Conservation (phyloP, 805 yeast genomes). For the Teunomyces tritomae region DNA sequence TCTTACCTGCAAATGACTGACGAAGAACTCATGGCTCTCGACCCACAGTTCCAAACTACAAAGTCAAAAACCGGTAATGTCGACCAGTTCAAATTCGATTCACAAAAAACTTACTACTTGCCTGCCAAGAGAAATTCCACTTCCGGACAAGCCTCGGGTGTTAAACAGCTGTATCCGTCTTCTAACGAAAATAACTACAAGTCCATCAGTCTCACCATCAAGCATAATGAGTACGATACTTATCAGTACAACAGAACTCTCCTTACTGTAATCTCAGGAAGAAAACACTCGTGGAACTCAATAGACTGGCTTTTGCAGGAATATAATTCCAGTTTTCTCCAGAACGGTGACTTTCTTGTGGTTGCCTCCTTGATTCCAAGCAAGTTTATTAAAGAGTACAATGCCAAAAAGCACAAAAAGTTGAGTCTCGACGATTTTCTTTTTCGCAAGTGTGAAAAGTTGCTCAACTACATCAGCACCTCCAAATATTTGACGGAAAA, state of each 20-base stretch:
- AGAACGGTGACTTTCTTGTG: constrained; percentile 39
- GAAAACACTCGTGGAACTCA: constrained; percentile 45
- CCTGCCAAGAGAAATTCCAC: constrained; percentile 6
- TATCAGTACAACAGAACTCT: constrained; percentile 26
- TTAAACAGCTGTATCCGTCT: constrained; percentile 21
- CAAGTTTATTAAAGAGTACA: constrained; percentile 15
- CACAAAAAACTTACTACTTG: constrained; percentile 26
- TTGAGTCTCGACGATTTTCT: constrained; percentile 13
- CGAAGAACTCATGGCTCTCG: constrained; percentile 53
- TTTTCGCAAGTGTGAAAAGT: constrained; percentile 19
- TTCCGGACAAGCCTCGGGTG: constrained; percentile 8
- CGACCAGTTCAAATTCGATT: constrained; percentile 45
- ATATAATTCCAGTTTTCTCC: constrained; percentile 19
- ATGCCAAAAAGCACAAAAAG: constrained; percentile 8
- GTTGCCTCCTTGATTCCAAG: constrained; percentile 34
- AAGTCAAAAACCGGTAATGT: constrained; percentile 38
- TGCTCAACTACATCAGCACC: constrained; percentile 18
- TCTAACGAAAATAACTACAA: constrained; percentile 38
- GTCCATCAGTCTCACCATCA: constrained; percentile 40
- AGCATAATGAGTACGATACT: constrained; percentile 34
- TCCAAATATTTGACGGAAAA: constrained; percentile 12
- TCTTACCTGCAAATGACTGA: constrained; percentile 51
- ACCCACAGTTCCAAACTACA: constrained; percentile 45
- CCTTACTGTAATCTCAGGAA: constrained; percentile 37
- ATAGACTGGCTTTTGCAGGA: constrained; percentile 35